These are phyloP conservation scores for Phanerodontia chrysosporium DNA, from an alignment of 768 basidiomycete genomes.

Conservation along the genomic window DNA sequence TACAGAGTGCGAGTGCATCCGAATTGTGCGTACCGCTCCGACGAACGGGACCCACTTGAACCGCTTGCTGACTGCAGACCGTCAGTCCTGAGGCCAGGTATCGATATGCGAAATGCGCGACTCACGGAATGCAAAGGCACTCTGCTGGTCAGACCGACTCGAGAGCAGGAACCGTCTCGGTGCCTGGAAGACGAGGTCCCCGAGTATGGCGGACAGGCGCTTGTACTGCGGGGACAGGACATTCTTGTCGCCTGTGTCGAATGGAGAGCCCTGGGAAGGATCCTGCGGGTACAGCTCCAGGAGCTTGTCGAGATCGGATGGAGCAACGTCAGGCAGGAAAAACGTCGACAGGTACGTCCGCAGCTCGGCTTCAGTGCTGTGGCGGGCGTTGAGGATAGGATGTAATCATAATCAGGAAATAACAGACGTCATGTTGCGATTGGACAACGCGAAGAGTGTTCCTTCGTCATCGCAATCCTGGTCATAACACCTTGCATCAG, in stretches of 20 bases:
- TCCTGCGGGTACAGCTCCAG: constrained; percentile 26
- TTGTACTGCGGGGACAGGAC: constrained; percentile 38
- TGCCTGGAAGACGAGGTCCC: constrained; percentile 25
- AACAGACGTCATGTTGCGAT: constrained; percentile 27
- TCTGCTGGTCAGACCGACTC: constrained; percentile 15
- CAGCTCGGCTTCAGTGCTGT: constrained; percentile 21
- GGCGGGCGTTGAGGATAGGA: not conserved
- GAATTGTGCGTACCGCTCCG: not conserved
- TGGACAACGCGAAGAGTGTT: constrained; percentile 32
- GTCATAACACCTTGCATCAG: too few relatives aligned
- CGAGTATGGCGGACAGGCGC: constrained; percentile 24
- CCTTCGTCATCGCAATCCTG: constrained; percentile 50
- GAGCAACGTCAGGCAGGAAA: constrained; percentile 22
- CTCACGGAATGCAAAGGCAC: constrained; percentile 17
- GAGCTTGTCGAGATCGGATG: constrained; percentile 14
- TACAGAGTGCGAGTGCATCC: not conserved
- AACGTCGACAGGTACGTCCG: constrained; percentile 14
- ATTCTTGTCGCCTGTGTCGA: constrained; percentile 42
- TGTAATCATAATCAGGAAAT: not conserved
- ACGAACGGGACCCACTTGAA: constrained; percentile 2
- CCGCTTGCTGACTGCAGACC: constrained; percentile 10
- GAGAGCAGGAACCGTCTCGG: constrained; percentile 24
- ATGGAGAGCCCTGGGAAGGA: constrained; percentile 46
- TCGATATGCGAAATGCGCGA: too few relatives aligned
- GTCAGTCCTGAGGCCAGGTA: too few relatives aligned